Evolutionary conservation across 1,284 basidiomycete species (phyloP).

Genomic region (Microbotryum violaceum): DNA sequence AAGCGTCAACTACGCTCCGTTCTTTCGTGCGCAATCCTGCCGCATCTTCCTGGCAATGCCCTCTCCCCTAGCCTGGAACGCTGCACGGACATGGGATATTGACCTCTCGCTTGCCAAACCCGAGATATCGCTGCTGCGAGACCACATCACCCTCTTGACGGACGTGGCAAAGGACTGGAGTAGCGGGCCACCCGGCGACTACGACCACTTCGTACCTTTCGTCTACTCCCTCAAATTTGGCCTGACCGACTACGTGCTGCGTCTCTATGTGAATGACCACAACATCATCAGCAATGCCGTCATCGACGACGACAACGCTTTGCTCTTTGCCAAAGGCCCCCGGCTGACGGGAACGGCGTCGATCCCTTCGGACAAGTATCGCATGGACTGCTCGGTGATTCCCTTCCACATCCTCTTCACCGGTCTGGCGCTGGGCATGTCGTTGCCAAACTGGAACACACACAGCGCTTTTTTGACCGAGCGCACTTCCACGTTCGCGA

Average conservation of each 20-base stretch:
- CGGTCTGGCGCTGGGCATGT: constrained; percentile 54
- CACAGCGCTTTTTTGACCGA: constrained; percentile 59
- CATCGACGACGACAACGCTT: constrained; percentile 69
- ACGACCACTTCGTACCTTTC: constrained; percentile 72
- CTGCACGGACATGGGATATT: constrained; percentile 66
- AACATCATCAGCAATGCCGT: constrained; percentile 87
- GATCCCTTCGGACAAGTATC: constrained; percentile 64
- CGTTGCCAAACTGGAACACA: constrained; percentile 80
- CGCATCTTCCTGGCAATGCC: constrained; percentile 42
- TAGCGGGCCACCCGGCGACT: constrained; percentile 66
- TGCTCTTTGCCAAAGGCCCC: constrained; percentile 59
- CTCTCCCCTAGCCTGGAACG: constrained; percentile 46
- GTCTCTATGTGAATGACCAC: constrained; percentile 84
- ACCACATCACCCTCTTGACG: constrained; percentile 84
- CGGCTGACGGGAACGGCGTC: constrained; percentile 50
- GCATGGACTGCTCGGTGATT: constrained; percentile 60
- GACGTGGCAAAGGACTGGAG: constrained; percentile 85
- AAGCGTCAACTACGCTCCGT: constrained; percentile 73
- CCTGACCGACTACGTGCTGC: constrained; percentile 65
- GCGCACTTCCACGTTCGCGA: constrained; percentile 50
- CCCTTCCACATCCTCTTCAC: constrained; percentile 56
- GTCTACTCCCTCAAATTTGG: constrained; percentile 63
- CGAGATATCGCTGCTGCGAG: constrained; percentile 67
- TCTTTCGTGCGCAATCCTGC: constrained; percentile 67
- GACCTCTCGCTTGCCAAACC: constrained; percentile 62